Evolutionary conservation across 2,329 filamentous ascomycete genomes (phyloP), one percentile per base, ranked within the genome.

Genomic region (Clonostachys rosea): DNA sequence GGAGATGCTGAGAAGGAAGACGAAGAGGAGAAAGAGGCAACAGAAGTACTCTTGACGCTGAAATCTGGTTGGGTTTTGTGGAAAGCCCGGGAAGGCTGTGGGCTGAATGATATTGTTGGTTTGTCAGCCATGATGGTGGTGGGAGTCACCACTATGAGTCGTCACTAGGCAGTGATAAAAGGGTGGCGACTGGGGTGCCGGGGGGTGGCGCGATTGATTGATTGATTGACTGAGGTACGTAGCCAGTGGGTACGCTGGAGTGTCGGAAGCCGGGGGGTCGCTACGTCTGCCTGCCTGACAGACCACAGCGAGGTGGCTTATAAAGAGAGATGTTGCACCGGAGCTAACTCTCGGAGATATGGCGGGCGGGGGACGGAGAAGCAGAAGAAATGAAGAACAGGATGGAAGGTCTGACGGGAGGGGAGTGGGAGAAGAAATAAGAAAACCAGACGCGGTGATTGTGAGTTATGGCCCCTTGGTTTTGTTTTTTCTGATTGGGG

Each of bases 71-170:
- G 30, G 20, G 47, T 33, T 36, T 49, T 48, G 43, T 52, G 34
- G 49, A 36, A 39, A 47, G 11, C 59, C 55, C 51, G 64, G 60
- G 59, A 66, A 63, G 40, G 54, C 48, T 47, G 54, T 60, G 49
- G 62, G 61, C 56, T 54, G 39, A 51, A 52, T 46, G 48, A 48
- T 46, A 50, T 44, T 39, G 50, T 44, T 53, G 62, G 62, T 67
- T 67, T 67, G 64, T 67, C 64, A 67, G 64, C 64, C 60, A 59
- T 57, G 42, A 47, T 42, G 53, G 49, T 49, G 50, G 49, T 44
- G 40, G 54, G 56, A 54, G 50, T 55, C 49, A 56, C 42, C 52
- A 52, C 44, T 42, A 42, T 18, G 40, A 24, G 17, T 24, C 18
- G 24, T 24, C 18, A 42, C 40, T 42, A 18, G 40, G 18, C 24